Evolutionary conservation across 495 filamentous ascomycete species (phyloP).

Genomic region (Aspergillus diversus): DNA sequence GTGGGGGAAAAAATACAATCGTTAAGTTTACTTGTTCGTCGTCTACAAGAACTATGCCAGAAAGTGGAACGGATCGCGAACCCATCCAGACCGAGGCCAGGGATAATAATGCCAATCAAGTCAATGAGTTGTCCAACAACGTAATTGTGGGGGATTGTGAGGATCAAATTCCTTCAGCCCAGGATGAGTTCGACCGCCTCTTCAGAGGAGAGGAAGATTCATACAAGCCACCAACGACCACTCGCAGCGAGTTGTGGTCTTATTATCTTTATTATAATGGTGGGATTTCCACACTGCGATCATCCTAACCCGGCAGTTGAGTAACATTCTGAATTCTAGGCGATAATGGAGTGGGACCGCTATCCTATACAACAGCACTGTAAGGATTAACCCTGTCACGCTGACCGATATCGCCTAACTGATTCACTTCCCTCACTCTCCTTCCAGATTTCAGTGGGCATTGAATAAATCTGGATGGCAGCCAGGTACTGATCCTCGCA

Average conservation of each 20-base stretch:
- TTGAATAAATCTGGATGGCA: constrained; percentile 48
- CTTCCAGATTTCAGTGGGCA: constrained; percentile 49
- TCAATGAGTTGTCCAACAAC: not conserved
- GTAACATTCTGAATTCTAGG: constrained; percentile 24
- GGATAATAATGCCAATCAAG: not conserved
- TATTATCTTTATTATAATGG: constrained; percentile 56
- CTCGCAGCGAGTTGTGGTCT: constrained; percentile 50
- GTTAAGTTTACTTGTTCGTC: not conserved
- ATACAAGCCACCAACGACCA: constrained; percentile 50
- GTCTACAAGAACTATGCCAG: not conserved
- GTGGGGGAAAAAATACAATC: not conserved
- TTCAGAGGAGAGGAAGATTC: constrained; percentile 45
- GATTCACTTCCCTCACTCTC: not conserved
- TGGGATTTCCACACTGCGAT: not conserved
- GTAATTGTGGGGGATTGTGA: not conserved
- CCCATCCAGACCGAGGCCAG: not conserved
- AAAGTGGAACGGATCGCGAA: not conserved
- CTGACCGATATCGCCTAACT: not conserved
- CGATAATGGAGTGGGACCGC: constrained; percentile 54
- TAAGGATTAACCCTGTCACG: constrained; percentile 19
- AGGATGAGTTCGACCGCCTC: constrained; percentile 40
- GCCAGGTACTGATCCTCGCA: constrained; percentile 42
- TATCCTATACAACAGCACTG: constrained; percentile 51
- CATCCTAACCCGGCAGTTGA: not conserved
- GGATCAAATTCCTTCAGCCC: not conserved